These are phyloP conservation scores for Melaleuca alternifolia DNA, from an alignment of 345 rosid genomes.

Conservation along the genomic window DNA sequence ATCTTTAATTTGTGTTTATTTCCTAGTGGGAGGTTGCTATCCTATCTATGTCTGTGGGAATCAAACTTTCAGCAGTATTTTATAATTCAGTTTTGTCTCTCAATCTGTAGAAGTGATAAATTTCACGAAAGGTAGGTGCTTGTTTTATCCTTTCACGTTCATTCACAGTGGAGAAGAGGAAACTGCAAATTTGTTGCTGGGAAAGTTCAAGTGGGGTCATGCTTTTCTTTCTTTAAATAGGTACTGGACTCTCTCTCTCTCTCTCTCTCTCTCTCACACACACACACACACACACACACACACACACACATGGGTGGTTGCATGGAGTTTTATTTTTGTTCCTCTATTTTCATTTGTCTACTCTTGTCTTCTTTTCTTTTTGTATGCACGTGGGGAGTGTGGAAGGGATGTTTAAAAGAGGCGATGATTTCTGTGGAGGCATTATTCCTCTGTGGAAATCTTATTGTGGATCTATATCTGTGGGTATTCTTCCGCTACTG, in stretches of 20 bases:
- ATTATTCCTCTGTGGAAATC: background rate
- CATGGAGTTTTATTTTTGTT: background rate
- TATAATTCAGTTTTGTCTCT: background rate
- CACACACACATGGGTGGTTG: background rate
- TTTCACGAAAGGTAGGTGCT: background rate
- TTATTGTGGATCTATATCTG: background rate
- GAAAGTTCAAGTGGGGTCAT: slow-evolving; percentile 99
- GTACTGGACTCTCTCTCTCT: slow-evolving; percentile 16
- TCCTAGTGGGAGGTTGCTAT: background rate
- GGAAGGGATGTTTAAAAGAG: background rate
- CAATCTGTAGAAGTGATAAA: background rate
- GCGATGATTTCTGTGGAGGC: background rate
- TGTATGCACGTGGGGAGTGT: background rate
- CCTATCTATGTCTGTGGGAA: background rate
- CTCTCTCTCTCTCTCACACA: background rate
- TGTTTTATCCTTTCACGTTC: background rate
- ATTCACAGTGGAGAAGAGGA: slow-evolving; percentile 77
- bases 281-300: too few relatives aligned
- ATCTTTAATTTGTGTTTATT: background rate
- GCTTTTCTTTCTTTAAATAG: slow-evolving; percentile 87
- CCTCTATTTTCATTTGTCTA: background rate
- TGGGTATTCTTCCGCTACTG: background rate
- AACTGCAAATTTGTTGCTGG: slow-evolving; percentile 67
- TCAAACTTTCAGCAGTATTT: background rate
- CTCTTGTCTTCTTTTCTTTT: background rate